Evolutionary conservation across 768 basidiomycete genomes (phyloP), one percentile per base, ranked within the genome.

Genomic region (Cyclocybe aegerita): DNA sequence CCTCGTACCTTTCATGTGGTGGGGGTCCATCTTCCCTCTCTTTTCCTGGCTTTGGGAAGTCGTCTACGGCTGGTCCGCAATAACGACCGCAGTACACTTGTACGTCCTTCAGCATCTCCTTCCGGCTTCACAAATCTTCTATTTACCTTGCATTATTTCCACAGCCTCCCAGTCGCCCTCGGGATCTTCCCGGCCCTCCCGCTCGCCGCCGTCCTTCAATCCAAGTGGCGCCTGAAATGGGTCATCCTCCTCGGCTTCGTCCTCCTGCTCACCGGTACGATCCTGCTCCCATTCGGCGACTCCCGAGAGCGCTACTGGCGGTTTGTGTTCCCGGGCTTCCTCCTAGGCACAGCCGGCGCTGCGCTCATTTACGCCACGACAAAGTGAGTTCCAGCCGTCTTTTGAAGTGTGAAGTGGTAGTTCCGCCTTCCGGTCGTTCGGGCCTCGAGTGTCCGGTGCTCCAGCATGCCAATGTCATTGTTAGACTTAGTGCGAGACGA

Each of bases 301-400:
- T 55, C 54, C 5, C 66, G 70, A 9, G 65, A 65, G 8, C 60
- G 67, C 36, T 83, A 82, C 61, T 83, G 76, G 78, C 46, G 56
- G 1, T 67, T 70, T 48, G 64, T 72, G 39, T 77, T 82, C 53
- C 79, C 82, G 39, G 82, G 72, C 11, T 77, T 81, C 55, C 47
- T 69, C 17, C 50, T 82, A 40, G 80, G 79, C 10, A 71, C 74
- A 9, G 65, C 70, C 9, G 81, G 81, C 6, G 62, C 66, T 3
- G 75, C 74, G 60, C 57, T 81, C 43, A 63, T 68, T 9, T 82
- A 70, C 53, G 73, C 69, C 11, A 77, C 77, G 44, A 69, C 77
- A 2, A 81, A 77, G 79, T 78, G 60, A 60, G 77, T 63, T 9
- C 29, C 36, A 37, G 36, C 23, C 23, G 23, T 23, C 23, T 23